Conservation (phyloP, 306 rosid species). For the Trifolium fragiferum region DNA sequence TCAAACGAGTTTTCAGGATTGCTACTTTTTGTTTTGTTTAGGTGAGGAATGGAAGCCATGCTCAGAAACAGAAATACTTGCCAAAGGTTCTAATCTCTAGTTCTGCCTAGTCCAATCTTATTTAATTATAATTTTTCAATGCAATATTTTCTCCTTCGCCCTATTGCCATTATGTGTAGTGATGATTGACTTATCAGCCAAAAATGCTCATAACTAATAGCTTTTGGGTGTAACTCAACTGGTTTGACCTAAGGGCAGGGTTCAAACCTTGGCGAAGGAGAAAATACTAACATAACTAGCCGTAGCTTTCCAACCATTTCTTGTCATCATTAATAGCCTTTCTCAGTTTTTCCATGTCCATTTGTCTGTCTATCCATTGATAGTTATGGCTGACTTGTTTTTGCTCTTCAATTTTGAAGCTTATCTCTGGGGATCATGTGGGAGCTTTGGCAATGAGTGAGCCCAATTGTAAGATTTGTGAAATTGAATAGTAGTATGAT, state of each 20-base stretch:
- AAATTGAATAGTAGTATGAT: slow-evolving; percentile 24
- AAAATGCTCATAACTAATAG: slow-evolving; percentile 16
- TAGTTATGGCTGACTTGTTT: slow-evolving; percentile 33
- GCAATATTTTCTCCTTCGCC: slow-evolving; percentile 25
- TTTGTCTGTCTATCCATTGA: slow-evolving; percentile 4
- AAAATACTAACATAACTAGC: not conserved
- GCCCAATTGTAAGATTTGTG: slow-evolving; percentile 74
- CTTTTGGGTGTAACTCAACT: not conserved
- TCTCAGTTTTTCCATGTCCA: slow-evolving; percentile 1
- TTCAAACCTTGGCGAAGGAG: too few relatives aligned
- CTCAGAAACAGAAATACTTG: slow-evolving; percentile 81
- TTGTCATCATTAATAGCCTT: slow-evolving; percentile 14
- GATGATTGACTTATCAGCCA: slow-evolving; percentile 30
- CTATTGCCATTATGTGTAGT: slow-evolving; percentile 28
- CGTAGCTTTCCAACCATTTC: not conserved
- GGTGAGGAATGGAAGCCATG: slow-evolving; percentile 88
- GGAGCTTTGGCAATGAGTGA: slow-evolving; percentile 99
- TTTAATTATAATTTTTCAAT: slow-evolving; percentile 19
- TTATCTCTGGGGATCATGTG: slow-evolving; percentile 91
- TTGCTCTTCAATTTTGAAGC: slow-evolving; percentile 54
- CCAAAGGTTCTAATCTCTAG: slow-evolving; percentile 68
- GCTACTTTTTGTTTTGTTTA: slow-evolving; percentile 41
- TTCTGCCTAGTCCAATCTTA: slow-evolving; percentile 34
- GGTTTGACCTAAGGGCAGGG: not conserved
- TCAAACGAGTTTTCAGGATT: slow-evolving; percentile 29